A percentile compares a stretch with the other conserved stretches of the same genome.
Evolutionary conservation across 2,329 filamentous ascomycete genomes (phyloP).

Genomic region (Magnaporthiopsis rhizophila): DNA sequence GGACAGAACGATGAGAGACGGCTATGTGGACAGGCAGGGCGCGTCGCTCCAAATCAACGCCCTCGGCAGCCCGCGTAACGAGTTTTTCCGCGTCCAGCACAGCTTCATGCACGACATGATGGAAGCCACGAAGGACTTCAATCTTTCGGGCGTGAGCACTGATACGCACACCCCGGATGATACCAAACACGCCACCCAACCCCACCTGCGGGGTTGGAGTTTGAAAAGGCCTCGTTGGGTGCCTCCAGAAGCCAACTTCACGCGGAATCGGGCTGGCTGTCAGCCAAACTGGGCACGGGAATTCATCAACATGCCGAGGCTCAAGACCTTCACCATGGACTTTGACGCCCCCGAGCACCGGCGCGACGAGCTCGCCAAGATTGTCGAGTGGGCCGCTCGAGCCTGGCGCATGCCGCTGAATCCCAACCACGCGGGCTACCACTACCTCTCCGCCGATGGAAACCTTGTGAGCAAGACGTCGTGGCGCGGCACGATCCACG

Average conservation of each 20-base stretch:
- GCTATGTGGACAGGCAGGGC: not conserved
- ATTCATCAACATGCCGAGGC: slow-evolving; percentile 3
- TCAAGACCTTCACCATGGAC: slow-evolving; percentile 8
- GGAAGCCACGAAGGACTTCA: not conserved
- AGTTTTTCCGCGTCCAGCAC: not conserved
- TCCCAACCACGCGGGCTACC: slow-evolving; percentile 4
- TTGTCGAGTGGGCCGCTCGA: not conserved
- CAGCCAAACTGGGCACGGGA: not conserved
- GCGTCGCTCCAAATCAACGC: slow-evolving; percentile 2
- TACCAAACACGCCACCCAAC: not conserved
- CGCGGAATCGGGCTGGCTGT: no score
- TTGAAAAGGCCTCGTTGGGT: not conserved
- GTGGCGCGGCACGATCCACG: not conserved
- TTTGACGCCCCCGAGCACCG: slow-evolving; percentile 2
- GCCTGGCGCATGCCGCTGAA: slow-evolving; percentile 5
- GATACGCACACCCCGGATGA: not conserved
- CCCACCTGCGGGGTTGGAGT: no score
- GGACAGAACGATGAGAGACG: not conserved
- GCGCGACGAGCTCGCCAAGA: not conserved
- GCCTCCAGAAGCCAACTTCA: not conserved
- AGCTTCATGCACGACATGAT: not conserved
- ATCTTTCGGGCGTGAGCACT: not conserved
- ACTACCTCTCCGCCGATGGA: slow-evolving; percentile 1
- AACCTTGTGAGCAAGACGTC: not conserved
- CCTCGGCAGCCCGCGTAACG: not conserved